These are phyloP conservation scores for Botrytis squamosa DNA, from an alignment of 2,329 filamentous ascomycete species.

Conservation along the genomic window DNA sequence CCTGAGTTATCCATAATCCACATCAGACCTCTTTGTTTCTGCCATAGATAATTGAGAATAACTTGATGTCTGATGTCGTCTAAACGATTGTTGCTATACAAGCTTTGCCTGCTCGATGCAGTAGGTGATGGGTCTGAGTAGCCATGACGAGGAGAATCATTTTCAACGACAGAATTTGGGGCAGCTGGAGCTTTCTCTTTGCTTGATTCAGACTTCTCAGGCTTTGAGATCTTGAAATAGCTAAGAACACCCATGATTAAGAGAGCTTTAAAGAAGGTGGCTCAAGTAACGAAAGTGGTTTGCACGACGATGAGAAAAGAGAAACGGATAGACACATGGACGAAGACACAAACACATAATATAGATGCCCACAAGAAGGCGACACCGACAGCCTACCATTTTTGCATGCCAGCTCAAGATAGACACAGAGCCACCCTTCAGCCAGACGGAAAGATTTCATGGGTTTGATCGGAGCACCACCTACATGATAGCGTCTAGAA, in stretches of 20 bases:
- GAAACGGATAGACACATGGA: conserved; percentile 9
- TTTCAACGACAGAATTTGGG: conserved; percentile 10
- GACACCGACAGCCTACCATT: conserved; percentile 8
- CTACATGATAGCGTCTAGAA: conserved; percentile 10
- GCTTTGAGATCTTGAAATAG: conserved; percentile 21
- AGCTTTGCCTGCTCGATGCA: conserved; percentile 17
- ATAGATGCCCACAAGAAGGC: conserved; percentile 7
- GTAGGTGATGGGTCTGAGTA: conserved; percentile 1
- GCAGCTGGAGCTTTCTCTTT: conserved; percentile 17
- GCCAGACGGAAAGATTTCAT: conserved; percentile 9
- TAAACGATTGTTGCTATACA: conserved; percentile 37
- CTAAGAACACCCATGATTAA: conserved; percentile 19
- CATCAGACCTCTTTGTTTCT: conserved; percentile 71
- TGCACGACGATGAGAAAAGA: conserved; percentile 10
- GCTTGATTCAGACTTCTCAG: conserved; percentile 15
- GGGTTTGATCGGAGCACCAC: conserved; percentile 5
- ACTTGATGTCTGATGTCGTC: conserved; percentile 79
- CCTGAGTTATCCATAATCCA: conserved; percentile 71
- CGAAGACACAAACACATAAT: conserved; percentile 18
- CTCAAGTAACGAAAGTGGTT: conserved; percentile 19
- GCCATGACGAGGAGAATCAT: conserved; percentile 13
- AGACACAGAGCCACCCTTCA: background rate
- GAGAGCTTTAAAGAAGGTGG: conserved; percentile 7
- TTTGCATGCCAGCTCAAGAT: conserved; percentile 13
- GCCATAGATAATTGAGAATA: conserved; percentile 80